phyloP scores from a whole-genome alignment of 2,329 filamentous ascomycete species.

The Graphiopsis chlorocephala region DNA sequence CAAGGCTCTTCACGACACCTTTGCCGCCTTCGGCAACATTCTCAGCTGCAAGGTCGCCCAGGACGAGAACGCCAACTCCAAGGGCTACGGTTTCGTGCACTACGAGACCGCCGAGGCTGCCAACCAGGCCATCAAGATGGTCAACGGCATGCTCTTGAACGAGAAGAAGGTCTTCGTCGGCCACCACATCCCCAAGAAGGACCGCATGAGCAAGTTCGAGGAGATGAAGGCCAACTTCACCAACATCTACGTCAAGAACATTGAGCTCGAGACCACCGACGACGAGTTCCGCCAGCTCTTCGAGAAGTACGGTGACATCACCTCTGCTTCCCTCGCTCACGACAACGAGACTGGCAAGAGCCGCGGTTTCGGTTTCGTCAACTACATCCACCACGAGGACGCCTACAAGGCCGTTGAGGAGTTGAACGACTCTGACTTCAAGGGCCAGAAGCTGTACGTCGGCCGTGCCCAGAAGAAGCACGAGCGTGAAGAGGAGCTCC shows the following conservation, averaged over 20 bases:
- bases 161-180: constrained; percentile 99
- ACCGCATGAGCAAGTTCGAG: constrained; percentile 99
- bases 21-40: constrained; percentile 98
- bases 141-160: constrained; percentile 99
- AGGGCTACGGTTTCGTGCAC: constrained; percentile 98
- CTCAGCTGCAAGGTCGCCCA: constrained; percentile 99
- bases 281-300: constrained; percentile 94
- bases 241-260: constrained; percentile 99
- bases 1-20: constrained; percentile 99
- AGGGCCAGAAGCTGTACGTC: constrained; percentile 93
- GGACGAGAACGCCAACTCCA: constrained; percentile 94
- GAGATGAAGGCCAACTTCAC: constrained; percentile 99
- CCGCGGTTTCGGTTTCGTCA: constrained; percentile 92
- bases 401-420: constrained; percentile 84
- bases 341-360: constrained; percentile 91
- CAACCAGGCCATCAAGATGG: constrained; percentile 95
- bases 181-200: constrained; percentile 99
- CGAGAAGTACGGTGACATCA: constrained; percentile 88
- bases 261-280: constrained; percentile 77
- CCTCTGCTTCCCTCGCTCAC: constrained; percentile 88
- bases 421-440: constrained; percentile 88
- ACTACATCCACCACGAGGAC: constrained; percentile 87
- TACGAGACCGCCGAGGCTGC: constrained; percentile 99
- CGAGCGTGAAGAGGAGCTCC: constrained; percentile 98
- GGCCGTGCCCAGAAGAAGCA: constrained; percentile 99